A percentile compares a stretch with the other conserved stretches of the same genome.
Conservation (phyloP, 805 yeast genomes). For the Monosporozyma unispora region DNA sequence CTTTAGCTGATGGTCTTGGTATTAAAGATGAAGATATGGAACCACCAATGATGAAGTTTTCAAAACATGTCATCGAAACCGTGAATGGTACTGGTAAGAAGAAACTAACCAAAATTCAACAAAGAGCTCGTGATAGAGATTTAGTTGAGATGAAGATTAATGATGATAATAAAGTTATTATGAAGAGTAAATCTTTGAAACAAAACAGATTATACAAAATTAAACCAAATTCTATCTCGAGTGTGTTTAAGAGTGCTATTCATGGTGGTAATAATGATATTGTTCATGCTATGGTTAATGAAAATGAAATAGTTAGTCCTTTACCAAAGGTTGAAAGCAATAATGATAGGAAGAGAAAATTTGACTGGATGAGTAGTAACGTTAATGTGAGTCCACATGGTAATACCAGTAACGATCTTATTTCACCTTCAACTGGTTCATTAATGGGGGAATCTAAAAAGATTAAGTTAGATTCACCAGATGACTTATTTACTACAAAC, state of each 20-base stretch:
- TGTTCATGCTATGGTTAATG: slow-evolving; percentile 1
- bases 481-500: slow-evolving; percentile 17
- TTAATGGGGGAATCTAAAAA: slow-evolving; percentile 29
- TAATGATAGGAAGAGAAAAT: slow-evolving; percentile 20
- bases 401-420: not conserved
- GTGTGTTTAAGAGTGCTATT: slow-evolving; percentile 16
- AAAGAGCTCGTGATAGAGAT: slow-evolving; percentile 28
- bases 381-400: not conserved
- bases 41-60: slow-evolving; percentile 12
- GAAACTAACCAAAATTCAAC: slow-evolving; percentile 24
- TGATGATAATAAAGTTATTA: slow-evolving; percentile 20
- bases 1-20: slow-evolving; percentile 28
- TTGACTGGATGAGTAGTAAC: slow-evolving; percentile 4
- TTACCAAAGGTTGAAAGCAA: not conserved
- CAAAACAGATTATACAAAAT: slow-evolving; percentile 8
- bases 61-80: slow-evolving; percentile 21
- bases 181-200: slow-evolving; percentile 19
- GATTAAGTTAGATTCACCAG: slow-evolving; percentile 29
- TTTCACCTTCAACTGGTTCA: slow-evolving; percentile 17
- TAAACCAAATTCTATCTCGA: slow-evolving; percentile 15
- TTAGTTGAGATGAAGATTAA: slow-evolving; percentile 15
- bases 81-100: slow-evolving; percentile 30
- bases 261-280: slow-evolving; percentile 14
- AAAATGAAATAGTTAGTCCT: slow-evolving; percentile 4
- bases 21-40: slow-evolving; percentile 24